Evolutionary conservation across 176 grass and related monocot genomes (phyloP), one percentile per base, ranked within the genome.

Genomic region (Aegilops tauschii): DNA sequence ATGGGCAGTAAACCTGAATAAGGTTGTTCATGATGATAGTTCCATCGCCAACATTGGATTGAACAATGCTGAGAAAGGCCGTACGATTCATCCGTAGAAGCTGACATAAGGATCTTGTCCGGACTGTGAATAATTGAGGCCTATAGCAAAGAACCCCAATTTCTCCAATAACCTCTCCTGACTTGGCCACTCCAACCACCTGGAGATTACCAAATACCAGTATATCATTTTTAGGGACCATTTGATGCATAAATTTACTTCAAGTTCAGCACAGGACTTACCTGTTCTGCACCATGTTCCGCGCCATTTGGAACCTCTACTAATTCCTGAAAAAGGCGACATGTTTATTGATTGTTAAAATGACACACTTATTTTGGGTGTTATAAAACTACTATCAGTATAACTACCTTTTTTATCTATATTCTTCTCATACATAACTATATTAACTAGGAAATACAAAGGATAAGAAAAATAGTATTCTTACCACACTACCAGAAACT

Each of bases 11-110:
- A 62, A 96, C 97, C 92, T 94, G 70, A 77, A 99, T 93, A 63
- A 99, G 89, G 75, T 99, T 99, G 79, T 94, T 99, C 85, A 99
- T 94, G 44, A 99, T 94, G 86, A 93, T 90, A 75, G 97, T 96
- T 65, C 92, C 97, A 80, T 99, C 97, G 29, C 87, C 97, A 67
- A 94, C 87, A 87, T 99, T 99, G 31, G 97, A 96, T 78, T 96
- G 94, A 86, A 99, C 87, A 52, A 96, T 85, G 78, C 77, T 90
- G 86, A 96, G 94, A 90, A 99, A 99, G 29, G 71, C 62, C 23
- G 92, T 84, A 36, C 97, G 92, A 79, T 96, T 96, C 82, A 99
- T 89, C 62, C 94, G 92, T 72, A 99, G 82, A 71, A 99, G 87
- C 77, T 96, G 97, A 69, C 93, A 92, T 71, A 99, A 88, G 32